These are phyloP conservation scores for Neltuma alba DNA, from an alignment of 306 rosid genomes.

Conservation along the genomic window DNA sequence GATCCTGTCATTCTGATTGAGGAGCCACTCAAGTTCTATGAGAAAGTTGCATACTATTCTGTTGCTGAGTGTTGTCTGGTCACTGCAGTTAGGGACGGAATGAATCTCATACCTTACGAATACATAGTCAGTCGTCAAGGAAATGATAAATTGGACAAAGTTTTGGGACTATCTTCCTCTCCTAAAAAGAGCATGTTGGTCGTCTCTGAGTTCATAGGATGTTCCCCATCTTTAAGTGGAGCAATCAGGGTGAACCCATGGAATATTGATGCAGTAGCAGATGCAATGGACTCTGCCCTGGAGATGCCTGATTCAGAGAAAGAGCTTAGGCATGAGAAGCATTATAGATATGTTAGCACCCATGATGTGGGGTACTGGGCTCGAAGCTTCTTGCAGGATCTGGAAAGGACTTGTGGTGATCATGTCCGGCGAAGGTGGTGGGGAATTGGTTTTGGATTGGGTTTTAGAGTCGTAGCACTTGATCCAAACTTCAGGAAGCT, in stretches of 20 bases:
- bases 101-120: conserved; percentile 77
- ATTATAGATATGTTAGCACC: conserved; percentile 72
- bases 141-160: conserved; percentile 52
- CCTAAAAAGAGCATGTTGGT: conserved; percentile 70
- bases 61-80: conserved; percentile 81
- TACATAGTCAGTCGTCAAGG: conserved; percentile 70
- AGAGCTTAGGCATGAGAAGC: conserved; percentile 79
- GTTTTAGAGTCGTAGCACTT: conserved; percentile 79
- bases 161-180: conserved; percentile 50
- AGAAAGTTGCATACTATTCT: conserved; percentile 70
- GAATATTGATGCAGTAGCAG: conserved; percentile 76
- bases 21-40: conserved; percentile 65
- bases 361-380: conserved; percentile 86
- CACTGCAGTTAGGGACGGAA: conserved; percentile 77
- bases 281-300: conserved; percentile 76
- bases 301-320: conserved; percentile 65
- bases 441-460: conserved; percentile 78
- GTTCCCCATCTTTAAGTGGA: conserved; percentile 77
- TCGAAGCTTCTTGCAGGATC: conserved; percentile 69
- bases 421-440: conserved; percentile 69
- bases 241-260: conserved; percentile 79
- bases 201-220: conserved; percentile 72
- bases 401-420: conserved; percentile 67
- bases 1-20: conserved; percentile 69
- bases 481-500: conserved; percentile 74